Base-by-base conservation (phyloP, 2,329 filamentous ascomycete genomes). In the Ophiostoma ulmi region DNA sequence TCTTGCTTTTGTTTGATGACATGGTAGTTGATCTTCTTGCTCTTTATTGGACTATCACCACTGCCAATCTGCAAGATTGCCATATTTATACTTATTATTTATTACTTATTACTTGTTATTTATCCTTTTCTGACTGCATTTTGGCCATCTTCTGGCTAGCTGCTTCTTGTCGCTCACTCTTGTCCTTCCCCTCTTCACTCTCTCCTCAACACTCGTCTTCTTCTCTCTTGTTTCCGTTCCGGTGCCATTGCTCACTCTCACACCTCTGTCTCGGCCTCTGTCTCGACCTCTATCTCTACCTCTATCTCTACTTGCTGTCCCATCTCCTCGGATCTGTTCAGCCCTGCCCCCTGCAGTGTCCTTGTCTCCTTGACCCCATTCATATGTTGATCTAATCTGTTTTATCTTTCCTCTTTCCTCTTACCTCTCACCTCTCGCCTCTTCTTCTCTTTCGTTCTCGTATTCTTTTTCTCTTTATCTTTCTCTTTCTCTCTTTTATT, bases 401-500 rank as follows among this genome's bases (percentile, higher is more conserved):
- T 61, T 22, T 48, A 39, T 48, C 64, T 70, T 17, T 22, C 20
- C 26, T 52, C 36, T 48, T 22, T 20, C 44, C n/a, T 48, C 41
- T 5, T 48, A 48, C 44, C 38, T 48, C 69, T 70, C 17, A 26
- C 22, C 31, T 64, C 36, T 35, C 11, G 13, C 31, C 31, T 64
- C 5, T 6, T 20, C 35, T 38, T 22, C 35, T 41, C 63, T 35
- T 44, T 8, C 41, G 52, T 26, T 7, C 20, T 61, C 36, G n/a
- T 55, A 20, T 55, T 52, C 36, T 17, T 2, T 11, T 14, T 67
- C 38, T 22, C 31, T 11, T 14, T 67, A 22, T 22, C 31, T 14
- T 31, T 70, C 52, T 70, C 41, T 70, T 39, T 66, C 67, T 35
- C 65, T 13, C n/a, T 67, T 44, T 17, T 44, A n/a, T 14, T 69